Percentiles rank a stretch among this genome's conserved stretches.
These are phyloP conservation scores for Exutisphaerella laricina DNA, from an alignment of 2,329 filamentous ascomycete genomes.

Conservation along the genomic window DNA sequence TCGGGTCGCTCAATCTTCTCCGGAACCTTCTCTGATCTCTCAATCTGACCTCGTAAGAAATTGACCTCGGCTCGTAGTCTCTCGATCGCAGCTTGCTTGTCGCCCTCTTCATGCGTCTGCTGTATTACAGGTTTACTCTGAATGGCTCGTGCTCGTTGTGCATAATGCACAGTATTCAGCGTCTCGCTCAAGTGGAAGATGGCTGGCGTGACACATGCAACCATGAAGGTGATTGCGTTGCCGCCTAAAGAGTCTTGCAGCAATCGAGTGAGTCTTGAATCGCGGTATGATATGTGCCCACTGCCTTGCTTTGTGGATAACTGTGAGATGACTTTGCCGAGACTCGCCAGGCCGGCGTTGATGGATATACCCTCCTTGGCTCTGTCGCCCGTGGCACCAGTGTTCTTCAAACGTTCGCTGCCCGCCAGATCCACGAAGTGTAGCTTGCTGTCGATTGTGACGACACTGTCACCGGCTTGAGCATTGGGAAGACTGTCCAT, in stretches of 20 bases:
- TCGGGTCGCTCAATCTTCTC: slow-evolving; percentile 63
- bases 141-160: slow-evolving; percentile 89
- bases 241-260: slow-evolving; percentile 95
- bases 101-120: slow-evolving; percentile 77
- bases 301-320: slow-evolving; percentile 83
- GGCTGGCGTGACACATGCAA: slow-evolving; percentile 93
- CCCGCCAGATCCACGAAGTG: slow-evolving; percentile 98
- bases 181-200: slow-evolving; percentile 98
- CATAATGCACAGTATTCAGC: slow-evolving; percentile 92
- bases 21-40: slow-evolving; percentile 64
- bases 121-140: slow-evolving; percentile 98
- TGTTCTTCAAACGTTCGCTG: slow-evolving; percentile 95
- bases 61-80: slow-evolving; percentile 88
- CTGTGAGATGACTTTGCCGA: slow-evolving; percentile 98
- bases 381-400: slow-evolving; percentile 86
- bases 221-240: slow-evolving; percentile 99
- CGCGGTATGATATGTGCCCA: slow-evolving; percentile 92
- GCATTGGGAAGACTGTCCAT: slow-evolving; percentile 63
- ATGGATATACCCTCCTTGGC: slow-evolving; percentile 97
- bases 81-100: slow-evolving; percentile 91
- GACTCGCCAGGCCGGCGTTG: slow-evolving; percentile 87
- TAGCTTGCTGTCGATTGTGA: slow-evolving; percentile 95
- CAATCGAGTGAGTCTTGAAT: slow-evolving; percentile 92
- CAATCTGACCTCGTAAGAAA: slow-evolving; percentile 89
- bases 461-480: slow-evolving; percentile 47